phyloP scores from a whole-genome alignment of 2,329 filamentous ascomycete genomes.

The Pseudogymnoascus sp. region DNA sequence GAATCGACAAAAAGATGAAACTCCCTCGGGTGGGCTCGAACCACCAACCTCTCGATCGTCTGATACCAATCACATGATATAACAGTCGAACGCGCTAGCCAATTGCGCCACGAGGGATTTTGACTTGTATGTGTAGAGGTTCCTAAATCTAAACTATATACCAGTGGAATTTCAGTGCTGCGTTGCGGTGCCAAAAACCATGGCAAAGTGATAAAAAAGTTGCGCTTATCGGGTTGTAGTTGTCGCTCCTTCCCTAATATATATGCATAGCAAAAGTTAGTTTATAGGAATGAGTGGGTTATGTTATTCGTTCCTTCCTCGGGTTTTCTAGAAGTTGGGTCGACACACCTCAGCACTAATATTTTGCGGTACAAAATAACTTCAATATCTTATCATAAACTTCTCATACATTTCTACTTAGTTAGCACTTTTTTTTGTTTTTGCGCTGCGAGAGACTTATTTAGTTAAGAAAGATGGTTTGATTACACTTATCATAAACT shows the following conservation, averaged over 20 bases:
- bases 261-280: background rate
- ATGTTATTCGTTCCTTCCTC: background rate
- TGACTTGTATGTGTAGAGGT: background rate
- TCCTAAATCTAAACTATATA: background rate
- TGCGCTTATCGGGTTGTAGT: background rate
- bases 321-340: background rate
- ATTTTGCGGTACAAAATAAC: no score
- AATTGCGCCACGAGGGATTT: background rate
- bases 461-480: no score
- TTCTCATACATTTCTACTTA: no score
- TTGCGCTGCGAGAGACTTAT: no score
- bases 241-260: background rate
- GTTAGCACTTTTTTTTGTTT: no score
- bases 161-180: background rate
- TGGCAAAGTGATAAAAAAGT: background rate
- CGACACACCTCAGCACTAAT: no score
- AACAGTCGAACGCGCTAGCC: slow-evolving; percentile 1
- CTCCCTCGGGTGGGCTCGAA: background rate
- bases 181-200: background rate
- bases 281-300: background rate
- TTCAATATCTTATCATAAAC: no score
- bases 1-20: background rate
- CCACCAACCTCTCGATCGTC: background rate
- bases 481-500: no score
- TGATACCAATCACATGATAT: background rate